Conservation (phyloP, 208 protist species). For the Lotmaria passim region DNA sequence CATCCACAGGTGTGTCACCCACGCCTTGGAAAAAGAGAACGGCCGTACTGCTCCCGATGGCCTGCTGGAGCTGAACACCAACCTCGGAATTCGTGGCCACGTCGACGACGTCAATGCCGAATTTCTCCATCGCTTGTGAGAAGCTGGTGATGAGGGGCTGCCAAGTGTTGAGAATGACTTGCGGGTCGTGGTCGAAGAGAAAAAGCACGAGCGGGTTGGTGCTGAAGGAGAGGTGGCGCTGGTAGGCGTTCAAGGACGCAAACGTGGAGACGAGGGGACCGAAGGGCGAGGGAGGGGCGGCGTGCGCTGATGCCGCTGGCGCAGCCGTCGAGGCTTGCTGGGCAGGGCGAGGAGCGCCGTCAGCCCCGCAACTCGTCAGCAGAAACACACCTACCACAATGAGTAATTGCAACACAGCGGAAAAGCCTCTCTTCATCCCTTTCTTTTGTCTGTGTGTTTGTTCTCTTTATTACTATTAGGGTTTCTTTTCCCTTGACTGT, state of each 20-base stretch:
- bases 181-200: conserved; percentile 13
- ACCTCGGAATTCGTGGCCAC: conserved; percentile 16
- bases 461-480: too few relatives aligned
- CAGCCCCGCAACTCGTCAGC: background rate
- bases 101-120: conserved; percentile 36
- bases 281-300: background rate
- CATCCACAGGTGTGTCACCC: conserved; percentile 14
- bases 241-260: conserved; percentile 12
- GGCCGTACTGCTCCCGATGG: conserved; percentile 3
- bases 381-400: conserved; percentile 1
- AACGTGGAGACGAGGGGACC: conserved; percentile 22
- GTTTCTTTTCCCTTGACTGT: too few relatives aligned
- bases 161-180: conserved; percentile 20
- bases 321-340: background rate
- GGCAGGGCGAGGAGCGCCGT: background rate
- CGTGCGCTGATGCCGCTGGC: background rate
- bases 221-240: conserved; percentile 16
- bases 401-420: too few relatives aligned
- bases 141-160: conserved; percentile 27
- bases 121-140: conserved; percentile 15
- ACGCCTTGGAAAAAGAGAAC: conserved; percentile 50
- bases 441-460: too few relatives aligned
- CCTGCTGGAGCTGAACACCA: conserved; percentile 15
- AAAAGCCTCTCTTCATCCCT: too few relatives aligned
- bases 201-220: conserved; percentile 30